Conservation (phyloP, 2,329 filamentous ascomycete species). For the Colletotrichum euphorbiae region DNA sequence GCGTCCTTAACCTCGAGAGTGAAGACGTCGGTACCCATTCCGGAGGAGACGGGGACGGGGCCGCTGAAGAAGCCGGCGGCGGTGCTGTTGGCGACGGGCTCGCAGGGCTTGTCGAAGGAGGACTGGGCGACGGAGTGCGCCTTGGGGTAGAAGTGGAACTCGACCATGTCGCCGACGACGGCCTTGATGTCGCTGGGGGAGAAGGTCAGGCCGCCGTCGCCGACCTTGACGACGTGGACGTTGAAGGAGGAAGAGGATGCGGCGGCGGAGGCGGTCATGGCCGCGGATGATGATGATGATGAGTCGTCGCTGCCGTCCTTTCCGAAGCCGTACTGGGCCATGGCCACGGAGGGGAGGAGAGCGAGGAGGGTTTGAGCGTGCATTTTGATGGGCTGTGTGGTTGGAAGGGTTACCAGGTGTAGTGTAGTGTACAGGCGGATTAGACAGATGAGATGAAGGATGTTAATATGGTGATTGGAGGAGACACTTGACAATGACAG, state of each 20-base stretch:
- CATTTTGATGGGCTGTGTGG: conserved; percentile 16
- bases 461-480: conserved; percentile 3
- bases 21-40: conserved; percentile 41
- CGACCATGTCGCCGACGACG: conserved; percentile 58
- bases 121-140: conserved; percentile 74
- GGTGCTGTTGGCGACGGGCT: conserved; percentile 59
- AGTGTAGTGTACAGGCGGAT: background rate
- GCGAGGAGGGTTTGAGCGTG: conserved; percentile 31
- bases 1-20: conserved; percentile 50
- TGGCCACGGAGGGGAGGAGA: conserved; percentile 30
- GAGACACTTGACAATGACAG: rapidly evolving
- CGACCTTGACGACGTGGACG: conserved; percentile 43
- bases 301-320: background rate
- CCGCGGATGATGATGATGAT: background rate
- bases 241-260: background rate
- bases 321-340: conserved; percentile 33
- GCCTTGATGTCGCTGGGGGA: conserved; percentile 64
- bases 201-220: conserved; percentile 56
- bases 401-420: no score
- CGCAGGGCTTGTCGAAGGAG: conserved; percentile 69
- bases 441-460: background rate
- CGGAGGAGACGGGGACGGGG: conserved; percentile 49
- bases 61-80: conserved; percentile 62
- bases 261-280: conserved; percentile 20
- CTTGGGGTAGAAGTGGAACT: conserved; percentile 57